These are phyloP conservation scores for Ilex aquifolium DNA, from an alignment of 257 asterid genomes.

Conservation along the genomic window DNA sequence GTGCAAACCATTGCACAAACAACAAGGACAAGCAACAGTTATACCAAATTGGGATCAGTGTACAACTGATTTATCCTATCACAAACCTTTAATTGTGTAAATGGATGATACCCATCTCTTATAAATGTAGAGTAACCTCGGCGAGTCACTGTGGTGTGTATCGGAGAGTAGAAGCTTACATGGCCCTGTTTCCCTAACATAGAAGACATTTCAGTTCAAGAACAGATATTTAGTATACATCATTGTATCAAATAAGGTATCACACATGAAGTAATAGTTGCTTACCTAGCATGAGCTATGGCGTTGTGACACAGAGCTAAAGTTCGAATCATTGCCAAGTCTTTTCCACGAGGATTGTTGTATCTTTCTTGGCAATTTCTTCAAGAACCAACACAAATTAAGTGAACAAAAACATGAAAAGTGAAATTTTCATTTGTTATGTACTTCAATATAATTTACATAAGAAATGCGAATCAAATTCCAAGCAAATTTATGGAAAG, in stretches of 20 bases:
- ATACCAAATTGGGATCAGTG: background rate
- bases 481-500: too few relatives aligned
- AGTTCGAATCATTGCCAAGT: slow-evolving; percentile 74
- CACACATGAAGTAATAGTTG: background rate
- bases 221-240: too few relatives aligned
- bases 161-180: slow-evolving; percentile 71
- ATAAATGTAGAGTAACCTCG: slow-evolving; percentile 72
- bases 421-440: background rate
- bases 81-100: slow-evolving; percentile 57
- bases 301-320: slow-evolving; percentile 69
- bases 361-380: slow-evolving; percentile 71
- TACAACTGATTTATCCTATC: background rate
- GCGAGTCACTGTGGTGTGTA: slow-evolving; percentile 70
- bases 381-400: slow-evolving; percentile 8
- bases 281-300: slow-evolving; percentile 68
- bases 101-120: slow-evolving; percentile 86
- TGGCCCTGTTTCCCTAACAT: slow-evolving; percentile 38
- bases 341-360: slow-evolving; percentile 75
- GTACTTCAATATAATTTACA: too few relatives aligned
- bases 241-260: background rate
- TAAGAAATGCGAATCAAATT: too few relatives aligned
- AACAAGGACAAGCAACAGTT: background rate
- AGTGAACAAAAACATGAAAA: slow-evolving; percentile 1
- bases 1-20: background rate
- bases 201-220: background rate